Evolutionary conservation across 768 basidiomycete species (phyloP).

Genomic region (Pholiota molesta): DNA sequence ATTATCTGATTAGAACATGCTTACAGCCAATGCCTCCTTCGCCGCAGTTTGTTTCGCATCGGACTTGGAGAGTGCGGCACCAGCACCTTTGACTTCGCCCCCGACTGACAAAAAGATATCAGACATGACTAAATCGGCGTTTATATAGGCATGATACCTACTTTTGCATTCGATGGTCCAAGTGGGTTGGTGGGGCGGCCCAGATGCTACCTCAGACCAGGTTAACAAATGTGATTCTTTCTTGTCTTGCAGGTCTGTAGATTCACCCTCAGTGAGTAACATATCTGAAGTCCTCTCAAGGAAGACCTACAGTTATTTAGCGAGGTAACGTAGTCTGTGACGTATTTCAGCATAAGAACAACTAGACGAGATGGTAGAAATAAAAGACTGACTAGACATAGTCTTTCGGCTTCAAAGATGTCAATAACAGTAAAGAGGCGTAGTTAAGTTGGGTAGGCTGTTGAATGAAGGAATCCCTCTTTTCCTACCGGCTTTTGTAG

Average conservation of each 20-base stretch:
- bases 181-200: slow-evolving; percentile 40
- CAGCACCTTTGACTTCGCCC: slow-evolving; percentile 50
- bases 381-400: slow-evolving; percentile 22
- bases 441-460: background rate
- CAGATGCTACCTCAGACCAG: slow-evolving; percentile 42
- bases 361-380: background rate
- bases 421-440: background rate
- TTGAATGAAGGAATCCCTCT: background rate
- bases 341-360: slow-evolving; percentile 4
- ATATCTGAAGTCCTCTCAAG: background rate
- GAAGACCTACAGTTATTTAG: slow-evolving; percentile 50
- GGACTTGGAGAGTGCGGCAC: slow-evolving; percentile 43
- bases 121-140: slow-evolving; percentile 4
- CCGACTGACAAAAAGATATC: slow-evolving; percentile 37
- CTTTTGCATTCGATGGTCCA: slow-evolving; percentile 67
- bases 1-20: background rate
- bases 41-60: slow-evolving; percentile 54
- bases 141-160: slow-evolving; percentile 28
- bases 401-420: background rate
- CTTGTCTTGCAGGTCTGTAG: slow-evolving; percentile 32
- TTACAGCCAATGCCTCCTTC: slow-evolving; percentile 42
- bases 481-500: slow-evolving; percentile 15
- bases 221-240: slow-evolving; percentile 34
- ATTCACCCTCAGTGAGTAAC: slow-evolving; percentile 2
- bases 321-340: slow-evolving; percentile 30